Evolutionary conservation across 179 eudicot genomes (phyloP).

Genomic region (Sideroxylon spinosum): DNA sequence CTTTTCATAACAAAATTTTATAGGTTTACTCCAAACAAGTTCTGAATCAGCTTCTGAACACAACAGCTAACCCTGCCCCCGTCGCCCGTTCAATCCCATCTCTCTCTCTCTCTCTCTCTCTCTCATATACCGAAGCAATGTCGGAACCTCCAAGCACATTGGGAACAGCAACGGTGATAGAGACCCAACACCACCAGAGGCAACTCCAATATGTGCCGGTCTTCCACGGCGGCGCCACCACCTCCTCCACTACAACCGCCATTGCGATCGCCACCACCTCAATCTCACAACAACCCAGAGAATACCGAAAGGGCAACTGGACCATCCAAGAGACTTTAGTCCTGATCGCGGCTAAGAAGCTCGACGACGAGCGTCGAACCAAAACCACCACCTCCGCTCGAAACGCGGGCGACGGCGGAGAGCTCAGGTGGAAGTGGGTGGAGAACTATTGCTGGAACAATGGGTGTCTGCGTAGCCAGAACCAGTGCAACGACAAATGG

Average conservation of each 20-base stretch:
- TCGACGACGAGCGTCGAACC: conserved; percentile 17
- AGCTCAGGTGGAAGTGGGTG: conserved; percentile 6
- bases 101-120: neutral
- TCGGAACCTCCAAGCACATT: neutral
- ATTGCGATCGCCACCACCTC: no score
- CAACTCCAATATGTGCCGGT: neutral
- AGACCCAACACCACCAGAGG: neutral
- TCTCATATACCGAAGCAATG: neutral
- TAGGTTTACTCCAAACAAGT: no score
- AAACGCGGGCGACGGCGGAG: neutral
- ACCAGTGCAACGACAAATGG: conserved; percentile 8
- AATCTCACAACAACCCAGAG: neutral
- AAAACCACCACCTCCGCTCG: neutral
- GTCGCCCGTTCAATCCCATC: neutral
- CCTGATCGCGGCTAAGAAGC: conserved; percentile 18
- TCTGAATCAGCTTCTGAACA: no score
- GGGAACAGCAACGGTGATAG: neutral
- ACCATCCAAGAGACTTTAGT: conserved; percentile 16
- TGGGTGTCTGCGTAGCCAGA: conserved; percentile 4
- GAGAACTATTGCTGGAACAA: conserved; percentile 4
- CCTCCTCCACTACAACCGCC: neutral
- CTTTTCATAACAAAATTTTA: no score
- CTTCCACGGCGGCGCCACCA: conserved; percentile 8
- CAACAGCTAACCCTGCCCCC: no score
- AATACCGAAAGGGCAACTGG: conserved; percentile 24